Evolutionary conservation across 306 rosid species (phyloP).

Genomic region (Lathyrus sativus): DNA sequence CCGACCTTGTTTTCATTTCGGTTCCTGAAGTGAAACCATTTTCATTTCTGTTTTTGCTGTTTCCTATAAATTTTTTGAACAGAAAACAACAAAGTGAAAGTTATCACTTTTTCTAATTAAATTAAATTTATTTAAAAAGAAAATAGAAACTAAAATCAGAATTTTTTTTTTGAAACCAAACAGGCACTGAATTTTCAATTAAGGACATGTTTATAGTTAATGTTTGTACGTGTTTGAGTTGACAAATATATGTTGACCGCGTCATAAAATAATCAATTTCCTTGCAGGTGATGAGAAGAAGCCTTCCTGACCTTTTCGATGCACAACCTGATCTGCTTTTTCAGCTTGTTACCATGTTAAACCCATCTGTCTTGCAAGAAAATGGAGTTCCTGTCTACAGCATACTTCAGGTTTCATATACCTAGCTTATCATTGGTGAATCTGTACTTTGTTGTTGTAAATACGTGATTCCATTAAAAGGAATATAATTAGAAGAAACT

Average conservation of each 20-base stretch:
- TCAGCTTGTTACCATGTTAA: conserved; percentile 98
- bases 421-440: conserved; percentile 17
- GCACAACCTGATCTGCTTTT: conserved; percentile 96
- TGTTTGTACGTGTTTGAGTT: conserved; percentile 4
- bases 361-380: conserved; percentile 92
- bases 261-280: conserved; percentile 30
- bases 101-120: background rate
- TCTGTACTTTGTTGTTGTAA: conserved; percentile 13
- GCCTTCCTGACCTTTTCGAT: conserved; percentile 98
- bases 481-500: conserved; percentile 1
- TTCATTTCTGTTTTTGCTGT: background rate
- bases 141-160: background rate
- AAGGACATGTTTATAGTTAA: conserved; percentile 10
- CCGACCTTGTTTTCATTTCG: background rate
- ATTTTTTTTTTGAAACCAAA: conserved; percentile 1
- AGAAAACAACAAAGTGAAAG: conserved; percentile 4
- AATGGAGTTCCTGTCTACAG: conserved; percentile 90
- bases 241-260: conserved; percentile 26
- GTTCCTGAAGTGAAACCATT: background rate
- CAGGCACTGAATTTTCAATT: background rate
- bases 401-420: conserved; percentile 69
- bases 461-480: conserved; percentile 28
- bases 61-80: background rate
- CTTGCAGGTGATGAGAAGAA: conserved; percentile 84
- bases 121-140: background rate